These are phyloP conservation scores for Microdochium bolleyi DNA, from an alignment of 2,329 filamentous ascomycete genomes.

Conservation along the genomic window DNA sequence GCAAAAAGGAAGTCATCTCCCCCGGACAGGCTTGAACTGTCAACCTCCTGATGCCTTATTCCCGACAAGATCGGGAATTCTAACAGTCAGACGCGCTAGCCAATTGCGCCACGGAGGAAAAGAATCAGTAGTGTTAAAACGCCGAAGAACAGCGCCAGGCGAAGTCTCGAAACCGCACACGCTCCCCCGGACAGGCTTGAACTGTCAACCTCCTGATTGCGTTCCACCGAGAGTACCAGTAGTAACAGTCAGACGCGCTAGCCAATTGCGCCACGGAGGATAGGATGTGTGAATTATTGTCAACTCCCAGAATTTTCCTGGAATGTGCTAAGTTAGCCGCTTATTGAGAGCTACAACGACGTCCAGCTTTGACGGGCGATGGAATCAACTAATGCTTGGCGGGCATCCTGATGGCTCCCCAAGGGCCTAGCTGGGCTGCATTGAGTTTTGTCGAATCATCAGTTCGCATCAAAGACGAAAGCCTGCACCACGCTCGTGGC, in stretches of 20 bases:
- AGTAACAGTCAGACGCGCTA: constrained; percentile 49
- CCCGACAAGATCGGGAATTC: not conserved
- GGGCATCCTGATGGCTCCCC: not conserved
- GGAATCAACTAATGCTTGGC: not conserved
- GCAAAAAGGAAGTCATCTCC: not conserved
- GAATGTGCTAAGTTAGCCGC: not conserved
- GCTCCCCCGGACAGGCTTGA: not conserved
- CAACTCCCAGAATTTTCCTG: not conserved
- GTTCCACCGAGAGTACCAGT: not conserved
- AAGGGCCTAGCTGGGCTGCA: too few species aligned
- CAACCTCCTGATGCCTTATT: not conserved
- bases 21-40: not conserved
- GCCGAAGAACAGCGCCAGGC: too few species aligned
- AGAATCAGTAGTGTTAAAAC: not conserved
- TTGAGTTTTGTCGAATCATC: too few species aligned
- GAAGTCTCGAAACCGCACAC: not conserved
- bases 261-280: constrained; percentile 35
- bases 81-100: constrained; percentile 56
- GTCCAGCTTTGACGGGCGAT: not conserved
- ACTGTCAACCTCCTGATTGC: constrained; percentile 1
- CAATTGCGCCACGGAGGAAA: constrained; percentile 36
- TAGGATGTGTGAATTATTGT: not conserved
- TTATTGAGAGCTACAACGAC: not conserved
- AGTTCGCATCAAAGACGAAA: too few species aligned
- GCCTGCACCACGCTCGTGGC: too few species aligned